Base-by-base conservation (phyloP, 2,329 filamentous ascomycete species). In the Aspergillus neotritici region DNA sequence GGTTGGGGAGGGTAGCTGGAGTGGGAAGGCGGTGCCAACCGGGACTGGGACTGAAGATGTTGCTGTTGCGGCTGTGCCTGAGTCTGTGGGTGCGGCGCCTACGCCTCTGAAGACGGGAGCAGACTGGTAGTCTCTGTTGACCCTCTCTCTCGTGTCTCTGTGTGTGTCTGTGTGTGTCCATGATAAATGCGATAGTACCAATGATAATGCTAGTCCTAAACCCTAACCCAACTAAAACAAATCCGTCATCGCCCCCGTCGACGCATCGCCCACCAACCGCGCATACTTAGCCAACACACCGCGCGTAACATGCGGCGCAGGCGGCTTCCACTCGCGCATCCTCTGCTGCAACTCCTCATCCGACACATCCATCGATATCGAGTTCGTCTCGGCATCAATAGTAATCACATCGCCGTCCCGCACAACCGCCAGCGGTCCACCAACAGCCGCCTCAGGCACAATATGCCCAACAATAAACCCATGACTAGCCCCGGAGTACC, bases 391-490 rank as follows among this genome's bases (percentile, higher is more conserved):
- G 0, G 90, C 89, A 62, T 93, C 86, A 58, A 97, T 96, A 3
- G 86, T 89, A 40, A 97, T 81, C 17, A 79, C 67, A 65, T 97
- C 91, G 2, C 87, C 91, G 56, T 94, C 78, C 54, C 72, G 63
- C 2, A 96, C 87, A 5, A 94, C 71, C 0, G 86, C 90, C 59
- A 97, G 89, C 1, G 91, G 90, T 0, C 91, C 91, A 12, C 91
- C 91, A 1, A 84, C 83, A 1, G 86, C 87, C 0, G 91, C 91
- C 67, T 97, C 91, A 2, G 91, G 91, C 3, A 86, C 86, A 11
- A 96, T 87, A 59, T 96, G 90, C 1, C 91, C 91, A 12, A 97
- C 87, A 58, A 95, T 93, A 66, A 95, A 95, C 0, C 89, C 89
- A 64, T 96, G 90, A 41, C 79, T 86, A 2, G 89, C 91, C 28